phyloP scores from a whole-genome alignment of 441 rosid species.

The Viola pubescens region DNA sequence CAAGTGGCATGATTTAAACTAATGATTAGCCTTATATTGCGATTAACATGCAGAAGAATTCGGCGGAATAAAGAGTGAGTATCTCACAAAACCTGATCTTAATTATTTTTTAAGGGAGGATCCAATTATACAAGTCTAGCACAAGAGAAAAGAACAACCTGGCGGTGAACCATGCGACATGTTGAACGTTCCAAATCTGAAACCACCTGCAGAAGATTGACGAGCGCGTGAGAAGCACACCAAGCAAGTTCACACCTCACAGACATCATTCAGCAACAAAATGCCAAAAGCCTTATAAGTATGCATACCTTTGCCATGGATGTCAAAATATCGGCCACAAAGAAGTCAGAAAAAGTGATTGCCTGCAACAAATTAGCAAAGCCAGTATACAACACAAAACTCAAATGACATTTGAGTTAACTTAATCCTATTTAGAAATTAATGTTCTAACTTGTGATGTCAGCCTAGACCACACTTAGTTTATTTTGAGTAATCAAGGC shows the following conservation, averaged over 20 bases:
- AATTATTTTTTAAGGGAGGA: background rate
- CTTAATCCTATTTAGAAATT: no score
- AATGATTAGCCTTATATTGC: background rate
- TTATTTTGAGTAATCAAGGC: no score
- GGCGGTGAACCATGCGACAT: constrained; percentile 92
- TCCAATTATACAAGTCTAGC: constrained; percentile 11
- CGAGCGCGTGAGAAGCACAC: background rate
- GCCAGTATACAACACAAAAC: background rate
- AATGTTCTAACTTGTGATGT: no score
- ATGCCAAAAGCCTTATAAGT: background rate
- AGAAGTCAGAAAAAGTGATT: constrained; percentile 84
- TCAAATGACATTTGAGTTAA: background rate
- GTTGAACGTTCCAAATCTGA: constrained; percentile 94
- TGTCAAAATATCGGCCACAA: constrained; percentile 90
- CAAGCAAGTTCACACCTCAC: background rate
- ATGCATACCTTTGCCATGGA: constrained; percentile 90
- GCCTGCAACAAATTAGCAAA: constrained; percentile 42
- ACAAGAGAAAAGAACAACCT: constrained; percentile 46
- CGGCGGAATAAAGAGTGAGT: no score
- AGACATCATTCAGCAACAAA: background rate
- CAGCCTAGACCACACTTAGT: no score
- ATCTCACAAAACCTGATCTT: background rate
- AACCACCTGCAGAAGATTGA: constrained; percentile 53
- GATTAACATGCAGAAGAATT: no score
- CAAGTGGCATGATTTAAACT: background rate